These are phyloP conservation scores for Pugionium dolabratum DNA, from an alignment of 345 rosid species.

Conservation along the genomic window DNA sequence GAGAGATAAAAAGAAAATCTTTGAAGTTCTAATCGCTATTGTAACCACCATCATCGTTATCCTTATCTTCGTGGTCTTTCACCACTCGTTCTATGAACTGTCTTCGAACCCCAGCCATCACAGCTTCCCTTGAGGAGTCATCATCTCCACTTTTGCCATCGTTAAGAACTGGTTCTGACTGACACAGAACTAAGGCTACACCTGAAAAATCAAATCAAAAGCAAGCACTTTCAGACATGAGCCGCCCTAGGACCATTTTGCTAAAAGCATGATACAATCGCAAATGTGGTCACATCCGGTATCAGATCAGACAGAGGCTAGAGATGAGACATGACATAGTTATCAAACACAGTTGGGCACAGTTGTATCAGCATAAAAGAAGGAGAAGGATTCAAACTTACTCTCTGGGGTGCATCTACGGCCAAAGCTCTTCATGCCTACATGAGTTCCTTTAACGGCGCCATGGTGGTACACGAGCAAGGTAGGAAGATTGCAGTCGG, in stretches of 20 bases:
- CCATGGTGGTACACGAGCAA: conserved; percentile 81
- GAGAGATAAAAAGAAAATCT: not conserved
- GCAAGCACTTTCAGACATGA: conserved; percentile 26
- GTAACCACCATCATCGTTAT: conserved; percentile 63
- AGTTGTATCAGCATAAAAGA: not conserved
- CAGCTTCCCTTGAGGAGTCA: conserved; percentile 68
- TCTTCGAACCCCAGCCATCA: conserved; percentile 79
- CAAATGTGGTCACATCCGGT: not conserved
- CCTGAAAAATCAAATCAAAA: conserved; percentile 48
- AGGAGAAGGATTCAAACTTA: conserved; percentile 34
- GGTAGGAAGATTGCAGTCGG: conserved; percentile 88
- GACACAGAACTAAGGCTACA: conserved; percentile 91
- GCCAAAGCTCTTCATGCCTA: conserved; percentile 80
- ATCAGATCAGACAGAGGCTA: conserved; percentile 13
- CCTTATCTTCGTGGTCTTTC: conserved; percentile 67
- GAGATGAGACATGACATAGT: not conserved
- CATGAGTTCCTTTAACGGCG: conserved; percentile 86
- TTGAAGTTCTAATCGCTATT: conserved; percentile 65
- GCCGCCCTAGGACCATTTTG: not conserved
- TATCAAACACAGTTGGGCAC: conserved; percentile 17
- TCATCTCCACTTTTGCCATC: conserved; percentile 83
- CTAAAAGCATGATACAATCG: not conserved
- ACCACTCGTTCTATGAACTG: conserved; percentile 85
- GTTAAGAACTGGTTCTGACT: conserved; percentile 85
- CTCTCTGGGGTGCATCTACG: conserved; percentile 94